Evolutionary conservation across 306 rosid genomes (phyloP), one percentile per base, ranked within the genome.

Genomic region (Mimosa pudica): DNA sequence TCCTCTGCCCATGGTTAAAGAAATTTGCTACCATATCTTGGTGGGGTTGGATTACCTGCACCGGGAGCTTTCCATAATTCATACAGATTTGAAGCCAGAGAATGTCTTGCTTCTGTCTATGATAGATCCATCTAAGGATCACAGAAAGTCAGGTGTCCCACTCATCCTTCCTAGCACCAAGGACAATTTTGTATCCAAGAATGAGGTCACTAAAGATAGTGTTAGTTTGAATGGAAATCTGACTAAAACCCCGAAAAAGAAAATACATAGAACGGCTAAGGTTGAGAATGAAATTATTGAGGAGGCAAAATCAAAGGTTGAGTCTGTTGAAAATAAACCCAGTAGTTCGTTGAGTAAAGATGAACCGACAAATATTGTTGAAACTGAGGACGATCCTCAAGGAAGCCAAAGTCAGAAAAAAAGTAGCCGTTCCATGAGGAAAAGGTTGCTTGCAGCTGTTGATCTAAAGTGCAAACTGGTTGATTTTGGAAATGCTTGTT

Each of bases 401-500:
- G 93, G 83, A 82, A 86, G 82, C 77, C 84, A 81, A 44, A 80
- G 84, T 77, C 74, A 66, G 41, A 83, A 86, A 87, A 93, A 89
- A 83, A 88, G 84, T 51, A 95, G 86, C 79, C 82, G 87, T 55
- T 86, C 91, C 55, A 80, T 85, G 51, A 91, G 96, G 83, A 87
- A 87, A 81, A 89, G 88, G 86, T 82, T 93, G 77, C 91, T 93
- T 81, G 86, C 82, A 57, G 85, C 91, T 61, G 89, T 74, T 70
- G 93, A 93, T 84, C 88, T 91, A 67, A 90, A 82, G 70, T 95
- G 98, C 94, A 95, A 95, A 82, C 87, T 95, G 85, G 98, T 95
- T 58, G 98, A 95, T 86, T 92, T 95, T 80, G 98, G 98, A 73
- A 95, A 93, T 88, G 98, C 98, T 55, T 92, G 98, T 86, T 95